Evolutionary conservation across 257 asterid species (phyloP).

Genomic region (Pogostemon cablin): DNA sequence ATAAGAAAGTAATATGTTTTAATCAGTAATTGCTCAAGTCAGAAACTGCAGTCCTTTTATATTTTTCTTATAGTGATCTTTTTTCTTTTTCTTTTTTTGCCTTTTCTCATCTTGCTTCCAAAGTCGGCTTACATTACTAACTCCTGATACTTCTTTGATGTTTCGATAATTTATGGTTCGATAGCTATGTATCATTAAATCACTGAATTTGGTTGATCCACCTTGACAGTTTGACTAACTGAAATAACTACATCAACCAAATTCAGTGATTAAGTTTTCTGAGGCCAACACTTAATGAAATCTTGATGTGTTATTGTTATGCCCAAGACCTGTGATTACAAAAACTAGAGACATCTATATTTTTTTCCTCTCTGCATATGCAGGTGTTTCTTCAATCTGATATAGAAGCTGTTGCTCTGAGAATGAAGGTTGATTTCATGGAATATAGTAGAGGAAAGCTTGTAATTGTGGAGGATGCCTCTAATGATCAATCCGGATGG

Average conservation of each 20-base stretch:
- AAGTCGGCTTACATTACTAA: neutral
- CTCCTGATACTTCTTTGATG: neutral
- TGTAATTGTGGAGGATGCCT: slow-evolving; percentile 33
- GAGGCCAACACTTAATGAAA: neutral
- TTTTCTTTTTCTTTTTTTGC: neutral
- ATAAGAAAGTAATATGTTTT: neutral
- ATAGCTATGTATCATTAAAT: neutral
- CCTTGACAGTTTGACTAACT: neutral
- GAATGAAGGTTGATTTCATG: slow-evolving; percentile 75
- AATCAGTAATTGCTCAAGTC: neutral
- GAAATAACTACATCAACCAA: neutral
- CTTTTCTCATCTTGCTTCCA: neutral
- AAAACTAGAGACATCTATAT: neutral
- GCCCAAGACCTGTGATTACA: neutral
- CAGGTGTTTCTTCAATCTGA: slow-evolving; percentile 96
- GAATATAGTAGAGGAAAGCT: slow-evolving; percentile 71
- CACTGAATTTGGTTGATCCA: too few species aligned
- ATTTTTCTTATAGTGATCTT: neutral
- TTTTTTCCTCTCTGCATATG: slow-evolving; percentile 27
- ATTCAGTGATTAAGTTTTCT: slow-evolving; percentile 2
- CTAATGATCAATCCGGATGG: slow-evolving; percentile 43
- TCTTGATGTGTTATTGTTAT: neutral
- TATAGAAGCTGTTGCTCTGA: slow-evolving; percentile 67
- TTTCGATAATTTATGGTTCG: slow-evolving; percentile 5
- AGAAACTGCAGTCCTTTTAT: slow-evolving; percentile 10